Evolutionary conservation across 2,329 filamentous ascomycete species (phyloP), one percentile per base, ranked within the genome.

Genomic region (Aspergillus floridensis): DNA sequence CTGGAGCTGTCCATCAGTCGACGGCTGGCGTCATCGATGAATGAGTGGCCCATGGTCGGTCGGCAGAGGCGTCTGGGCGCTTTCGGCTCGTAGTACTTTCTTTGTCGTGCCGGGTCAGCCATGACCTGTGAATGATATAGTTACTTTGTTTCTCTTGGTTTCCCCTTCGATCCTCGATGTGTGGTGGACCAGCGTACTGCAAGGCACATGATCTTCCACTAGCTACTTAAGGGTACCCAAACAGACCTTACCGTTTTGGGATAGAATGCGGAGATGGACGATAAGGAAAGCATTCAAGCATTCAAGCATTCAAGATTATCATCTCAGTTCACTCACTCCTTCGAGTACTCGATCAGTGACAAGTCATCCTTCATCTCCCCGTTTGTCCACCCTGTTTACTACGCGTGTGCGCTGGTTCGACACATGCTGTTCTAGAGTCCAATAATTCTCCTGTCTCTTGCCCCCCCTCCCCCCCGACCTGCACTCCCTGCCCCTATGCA

Each of bases 21-120:
- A 63, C 56, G 68, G 63, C 62, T 67, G 66, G 68, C 68, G 67
- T 69, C 68, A 70, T 70, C 62, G 60, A 63, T 54, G 53, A 48
- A 32, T 48, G 53, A 32, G 51, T 46, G 53, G 53, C 53, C 53
- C 53, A 48, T 55, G 44, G 53, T 55, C 44, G 8, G 31, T 54
- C 32, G 32, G 32, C 32, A 35, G 32, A 35, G 32, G 38, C 38
- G 38, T 44, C 38, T 44, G 38, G 38, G 38, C 38, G 38, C 38
- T 19, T 19, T 16, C 16, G 16, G 38, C 38, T 44, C 11, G 11
- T 16, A 22, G 22, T 41, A 14, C 14, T 4, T 55, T 10, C 26
- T 55, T 55, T 55, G 53, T 48, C n/a, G 26, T 35, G 19, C 35
- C 12, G 41, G 24, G 38, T 29, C 48, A 29, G 21, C 16, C 22